Evolutionary conservation across 176 grass and related monocot species (phyloP).

Genomic region (Urochloa ruziziensis): DNA sequence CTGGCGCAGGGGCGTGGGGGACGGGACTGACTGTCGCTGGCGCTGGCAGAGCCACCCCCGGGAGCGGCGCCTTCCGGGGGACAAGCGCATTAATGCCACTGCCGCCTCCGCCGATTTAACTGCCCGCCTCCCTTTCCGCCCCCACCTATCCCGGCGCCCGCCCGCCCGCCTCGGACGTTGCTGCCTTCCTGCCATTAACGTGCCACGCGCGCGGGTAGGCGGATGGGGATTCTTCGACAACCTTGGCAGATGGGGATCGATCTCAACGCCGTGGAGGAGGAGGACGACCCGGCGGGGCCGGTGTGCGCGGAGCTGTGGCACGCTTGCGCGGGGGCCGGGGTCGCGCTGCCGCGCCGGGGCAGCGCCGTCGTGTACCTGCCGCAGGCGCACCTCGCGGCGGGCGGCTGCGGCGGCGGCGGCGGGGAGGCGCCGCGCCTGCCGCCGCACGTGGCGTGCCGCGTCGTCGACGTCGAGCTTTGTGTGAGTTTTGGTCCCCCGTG

Average conservation of each 20-base stretch:
- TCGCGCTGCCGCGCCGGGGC: slow-evolving; percentile 69
- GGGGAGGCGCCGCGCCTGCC: slow-evolving; percentile 30
- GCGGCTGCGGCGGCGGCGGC: slow-evolving; percentile 1
- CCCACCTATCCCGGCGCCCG: not conserved
- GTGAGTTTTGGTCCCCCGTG: slow-evolving; percentile 37
- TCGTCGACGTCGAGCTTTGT: slow-evolving; percentile 80
- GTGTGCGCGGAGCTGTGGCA: slow-evolving; percentile 87
- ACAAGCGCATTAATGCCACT: slow-evolving; percentile 32
- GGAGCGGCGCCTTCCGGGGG: not conserved
- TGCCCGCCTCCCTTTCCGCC: not conserved
- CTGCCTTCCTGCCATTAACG: not conserved
- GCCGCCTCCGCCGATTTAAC: slow-evolving; percentile 21
- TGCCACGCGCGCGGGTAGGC: not conserved
- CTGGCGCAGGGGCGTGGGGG: not conserved
- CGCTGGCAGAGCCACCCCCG: not conserved
- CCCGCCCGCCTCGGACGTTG: not conserved
- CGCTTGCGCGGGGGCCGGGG: slow-evolving; percentile 68
- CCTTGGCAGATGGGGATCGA: slow-evolving; percentile 86
- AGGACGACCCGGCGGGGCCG: slow-evolving; percentile 33
- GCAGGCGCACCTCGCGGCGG: slow-evolving; percentile 74
- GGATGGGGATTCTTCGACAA: too few relatives aligned
- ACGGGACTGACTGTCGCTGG: not conserved
- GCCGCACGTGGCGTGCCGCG: slow-evolving; percentile 73
- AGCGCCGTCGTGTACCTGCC: slow-evolving; percentile 91
- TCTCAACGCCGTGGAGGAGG: slow-evolving; percentile 71